Evolutionary conservation across 345 rosid species (phyloP), one percentile per base, ranked within the genome.

Genomic region (Clausena lansium): DNA sequence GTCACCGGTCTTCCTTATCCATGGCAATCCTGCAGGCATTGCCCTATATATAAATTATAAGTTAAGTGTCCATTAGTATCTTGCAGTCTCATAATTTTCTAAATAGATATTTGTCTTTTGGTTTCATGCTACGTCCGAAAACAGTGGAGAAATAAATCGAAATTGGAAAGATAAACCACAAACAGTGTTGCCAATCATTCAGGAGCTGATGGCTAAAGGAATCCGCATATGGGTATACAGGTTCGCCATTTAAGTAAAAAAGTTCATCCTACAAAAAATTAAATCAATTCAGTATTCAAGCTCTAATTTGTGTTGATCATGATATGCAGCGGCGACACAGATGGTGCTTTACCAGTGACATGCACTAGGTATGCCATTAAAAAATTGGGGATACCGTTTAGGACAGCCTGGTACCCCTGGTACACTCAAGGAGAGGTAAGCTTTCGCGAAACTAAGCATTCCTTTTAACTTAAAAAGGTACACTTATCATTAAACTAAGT

Each of bases 1-100:
- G 73, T 59, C 60, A 76, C 77, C 5, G 9, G 68, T 64, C 68
- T 80, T 80, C 77, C 80, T 24, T 65, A 76, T 67, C 83, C 69
- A 72, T 81, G 80, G 83, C 57, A 71, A 47, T 72, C 80, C 65
- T 81, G 78, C 71, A 81, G 80, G 74, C 61, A 64, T 5, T 30
- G 32, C 30, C 0, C 47, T 30, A 6, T 41, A 19, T 3, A 24
- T 17, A 8, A 20, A 9, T 41, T 17, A 9, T 25, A 58, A 57
- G 19, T 59, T 57, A 3, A 15, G 74, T 17, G 3, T 4, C 27
- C 5, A 39, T 25, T 60, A 24, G 22, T 27, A 41, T 60, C 25
- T 24, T 27, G 36, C 67, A 38, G 2, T 59, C 24, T 35, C 9
- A 24, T 58, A 24, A 59, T 73, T 60, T 47, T 25, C 55, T 38